Base-by-base conservation (phyloP, 2,329 filamentous ascomycete species). In the Sporothrix protearum region DNA sequence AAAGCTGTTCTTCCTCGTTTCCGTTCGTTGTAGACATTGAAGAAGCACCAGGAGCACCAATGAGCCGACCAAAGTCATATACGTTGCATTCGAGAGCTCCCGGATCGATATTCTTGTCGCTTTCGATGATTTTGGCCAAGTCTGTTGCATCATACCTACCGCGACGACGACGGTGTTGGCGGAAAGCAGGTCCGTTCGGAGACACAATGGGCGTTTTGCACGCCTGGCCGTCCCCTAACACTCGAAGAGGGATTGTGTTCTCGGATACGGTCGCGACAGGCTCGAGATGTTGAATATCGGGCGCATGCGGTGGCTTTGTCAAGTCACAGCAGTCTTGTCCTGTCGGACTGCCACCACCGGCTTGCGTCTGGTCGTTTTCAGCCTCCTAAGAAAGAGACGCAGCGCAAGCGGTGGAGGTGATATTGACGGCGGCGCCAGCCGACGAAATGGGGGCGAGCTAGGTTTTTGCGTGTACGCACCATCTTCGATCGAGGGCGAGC, bases 401-500 rank as follows among this genome's bases (percentile, higher is more conserved):
- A 53, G 51, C 68, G 67, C 67, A 39, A 39, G 30, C 14, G 36
- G 47, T 45, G n/a, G 42, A 19, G 49, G 49, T 53, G 49, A 22
- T 19, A 39, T 45, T 10, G 30, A 47, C 8, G 30, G 36, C 22
- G 69, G 55, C 45, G 33, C 25, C 8, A 49, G 25, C 33, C 59
- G 30, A 45, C 36, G 76, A 73, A 75, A 75, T 75, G 76, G 74
- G 76, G 74, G 75, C 74, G 76, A 72, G 76, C 71, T 73, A 77
- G 33, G 30, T 59, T 19, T 53, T 10, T 67, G 42, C 82, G 81
- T 82, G 83, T 85, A 96, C 94, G 87, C 90, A 99, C 95, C 95
- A 91, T 98, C 95, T 85, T 97, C 94, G 82, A 99, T 99, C 77
- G 95, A 98, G 79, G 96, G 96, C 77, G 95, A 98, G 82, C 94